Conservation (phyloP, 176 grass and related monocot species). For the Cenchrus fungigraminus region DNA sequence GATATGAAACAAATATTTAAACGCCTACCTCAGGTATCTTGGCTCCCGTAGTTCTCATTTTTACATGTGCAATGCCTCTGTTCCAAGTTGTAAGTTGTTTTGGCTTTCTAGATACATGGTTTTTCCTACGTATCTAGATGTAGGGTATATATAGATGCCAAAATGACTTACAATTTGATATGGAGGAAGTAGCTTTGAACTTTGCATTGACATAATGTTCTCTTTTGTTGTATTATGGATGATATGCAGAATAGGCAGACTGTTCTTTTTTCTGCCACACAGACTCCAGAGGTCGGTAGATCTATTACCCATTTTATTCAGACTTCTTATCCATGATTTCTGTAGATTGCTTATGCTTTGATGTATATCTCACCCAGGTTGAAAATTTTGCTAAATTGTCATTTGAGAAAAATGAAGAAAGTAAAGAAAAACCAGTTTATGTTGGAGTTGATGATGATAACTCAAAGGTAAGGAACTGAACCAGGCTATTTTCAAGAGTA, state of each 20-base stretch:
- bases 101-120: too few species aligned
- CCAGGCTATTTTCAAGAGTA: neutral
- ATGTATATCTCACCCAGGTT: slow-evolving; percentile 53
- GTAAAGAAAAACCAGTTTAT: slow-evolving; percentile 81
- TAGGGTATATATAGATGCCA: too few species aligned
- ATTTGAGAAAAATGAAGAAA: slow-evolving; percentile 88
- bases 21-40: slow-evolving; percentile 73
- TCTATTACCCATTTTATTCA: slow-evolving; percentile 29
- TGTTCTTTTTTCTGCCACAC: slow-evolving; percentile 96
- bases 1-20: slow-evolving; percentile 99
- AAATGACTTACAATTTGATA: too few species aligned
- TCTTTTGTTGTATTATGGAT: slow-evolving; percentile 7
- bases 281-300: slow-evolving; percentile 71
- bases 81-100: too few species aligned
- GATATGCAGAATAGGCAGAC: slow-evolving; percentile 86
- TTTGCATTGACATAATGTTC: slow-evolving; percentile 1
- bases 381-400: slow-evolving; percentile 91
- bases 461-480: slow-evolving; percentile 59
- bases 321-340: neutral
- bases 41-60: slow-evolving; percentile 11
- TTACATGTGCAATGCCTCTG: slow-evolving; percentile 8
- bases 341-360: slow-evolving; percentile 19
- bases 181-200: neutral
- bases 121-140: too few species aligned
- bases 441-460: slow-evolving; percentile 88